Percentiles rank a stretch among this genome's conserved stretches.
These are phyloP conservation scores for Chlorella sp. DNA, from an alignment of 139 green algal genomes.

Conservation along the genomic window DNA sequence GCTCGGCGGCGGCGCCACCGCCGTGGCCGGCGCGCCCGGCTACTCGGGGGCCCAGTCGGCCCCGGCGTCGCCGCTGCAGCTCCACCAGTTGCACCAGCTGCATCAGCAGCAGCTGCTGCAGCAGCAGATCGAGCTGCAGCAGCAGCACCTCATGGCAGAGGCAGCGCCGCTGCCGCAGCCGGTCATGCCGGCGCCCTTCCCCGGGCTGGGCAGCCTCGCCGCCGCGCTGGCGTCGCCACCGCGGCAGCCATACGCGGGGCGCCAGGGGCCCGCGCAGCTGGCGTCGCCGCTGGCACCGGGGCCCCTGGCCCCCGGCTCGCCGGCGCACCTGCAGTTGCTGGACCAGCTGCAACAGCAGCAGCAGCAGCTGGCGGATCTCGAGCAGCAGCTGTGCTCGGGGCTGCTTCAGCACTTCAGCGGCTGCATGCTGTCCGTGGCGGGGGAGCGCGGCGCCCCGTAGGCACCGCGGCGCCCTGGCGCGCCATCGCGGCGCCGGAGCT, in stretches of 20 bases:
- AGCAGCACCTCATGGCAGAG: background rate
- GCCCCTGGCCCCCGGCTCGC: background rate
- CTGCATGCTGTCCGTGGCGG: too few relatives aligned
- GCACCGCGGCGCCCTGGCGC: too few relatives aligned
- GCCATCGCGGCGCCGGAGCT: too few relatives aligned
- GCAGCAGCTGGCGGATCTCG: background rate
- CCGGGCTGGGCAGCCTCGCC: background rate
- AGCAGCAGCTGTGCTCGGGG: background rate
- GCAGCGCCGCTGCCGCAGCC: background rate
- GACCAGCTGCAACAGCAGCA: background rate
- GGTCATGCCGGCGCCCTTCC: slow-evolving; percentile 1
- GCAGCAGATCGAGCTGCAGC: background rate
- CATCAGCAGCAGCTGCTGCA: background rate
- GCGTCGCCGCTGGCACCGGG: background rate
- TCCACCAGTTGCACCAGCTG: background rate
- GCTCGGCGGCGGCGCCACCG: background rate
- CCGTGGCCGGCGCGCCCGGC: background rate
- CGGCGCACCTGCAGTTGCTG: background rate
- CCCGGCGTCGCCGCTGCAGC: background rate
- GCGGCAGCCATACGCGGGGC: background rate
- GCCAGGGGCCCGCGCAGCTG: background rate
- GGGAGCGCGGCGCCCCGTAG: too few relatives aligned
- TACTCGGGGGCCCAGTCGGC: background rate
- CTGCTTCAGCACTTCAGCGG: too few relatives aligned
- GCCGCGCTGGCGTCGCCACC: background rate